These are phyloP conservation scores for Kockovaella imperatae DNA, from an alignment of 768 basidiomycete species.

Conservation along the genomic window DNA sequence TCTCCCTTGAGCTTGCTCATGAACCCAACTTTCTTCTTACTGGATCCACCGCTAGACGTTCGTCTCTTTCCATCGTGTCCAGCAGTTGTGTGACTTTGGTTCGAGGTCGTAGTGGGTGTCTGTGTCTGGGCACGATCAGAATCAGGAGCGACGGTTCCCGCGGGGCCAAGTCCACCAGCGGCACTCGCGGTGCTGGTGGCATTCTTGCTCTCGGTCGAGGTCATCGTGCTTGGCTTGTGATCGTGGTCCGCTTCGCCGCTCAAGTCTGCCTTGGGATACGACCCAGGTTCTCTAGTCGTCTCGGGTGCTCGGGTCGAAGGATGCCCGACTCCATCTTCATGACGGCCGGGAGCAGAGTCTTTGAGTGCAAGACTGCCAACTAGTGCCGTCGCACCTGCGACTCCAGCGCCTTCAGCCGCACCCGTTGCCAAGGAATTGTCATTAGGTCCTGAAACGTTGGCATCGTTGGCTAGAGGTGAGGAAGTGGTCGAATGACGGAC, in stretches of 20 bases:
- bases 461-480: not conserved
- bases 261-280: conserved; percentile 18
- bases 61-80: not conserved
- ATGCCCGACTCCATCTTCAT: conserved; percentile 29
- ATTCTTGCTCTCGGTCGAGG: not conserved
- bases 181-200: not conserved
- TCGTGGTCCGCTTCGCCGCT: not conserved
- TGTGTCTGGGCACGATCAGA: not conserved
- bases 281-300: conserved; percentile 19
- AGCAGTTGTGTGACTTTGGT: not conserved
- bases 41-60: conserved; percentile 5
- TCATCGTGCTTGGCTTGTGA: not conserved
- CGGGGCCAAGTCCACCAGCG: not conserved
- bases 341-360: conserved; percentile 23
- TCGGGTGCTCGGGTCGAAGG: conserved; percentile 16
- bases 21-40: conserved; percentile 31
- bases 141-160: not conserved
- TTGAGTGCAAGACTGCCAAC: conserved; percentile 2
- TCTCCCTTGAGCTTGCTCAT: conserved; percentile 36
- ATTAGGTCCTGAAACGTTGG: too few species aligned
- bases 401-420: not conserved
- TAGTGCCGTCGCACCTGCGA: not conserved
- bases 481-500: not conserved
- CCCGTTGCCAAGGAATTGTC: not conserved
- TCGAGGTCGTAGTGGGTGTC: not conserved